phyloP scores from a whole-genome alignment of 2,329 filamentous ascomycete genomes.

The Fusarium udum region DNA sequence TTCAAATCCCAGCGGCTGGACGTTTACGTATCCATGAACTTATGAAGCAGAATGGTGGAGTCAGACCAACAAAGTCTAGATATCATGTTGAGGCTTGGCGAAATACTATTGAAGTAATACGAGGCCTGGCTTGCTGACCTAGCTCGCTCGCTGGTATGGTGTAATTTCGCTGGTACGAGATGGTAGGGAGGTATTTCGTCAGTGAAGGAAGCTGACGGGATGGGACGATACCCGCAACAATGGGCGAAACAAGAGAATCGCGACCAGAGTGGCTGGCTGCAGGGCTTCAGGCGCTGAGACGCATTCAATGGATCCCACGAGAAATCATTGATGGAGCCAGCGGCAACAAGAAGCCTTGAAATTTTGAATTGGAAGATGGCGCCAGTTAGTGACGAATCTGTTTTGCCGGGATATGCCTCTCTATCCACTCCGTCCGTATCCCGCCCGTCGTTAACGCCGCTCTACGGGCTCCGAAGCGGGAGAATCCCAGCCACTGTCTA shows the following conservation, averaged over 20 bases:
- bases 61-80: slow-evolving; percentile 6
- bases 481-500: slow-evolving; percentile 32
- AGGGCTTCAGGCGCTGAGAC: slow-evolving; percentile 3
- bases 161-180: slow-evolving; percentile 21
- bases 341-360: slow-evolving; percentile 17
- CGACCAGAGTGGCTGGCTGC: slow-evolving; percentile 9
- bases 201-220: slow-evolving; percentile 11
- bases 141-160: slow-evolving; percentile 15
- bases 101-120: slow-evolving; percentile 24
- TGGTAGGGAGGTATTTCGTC: neutral
- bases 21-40: slow-evolving; percentile 12
- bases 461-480: slow-evolving; percentile 23
- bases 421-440: neutral
- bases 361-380: slow-evolving; percentile 25
- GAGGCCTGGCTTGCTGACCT: slow-evolving; percentile 18
- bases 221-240: slow-evolving; percentile 1
- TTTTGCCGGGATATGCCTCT: slow-evolving; percentile 23
- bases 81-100: slow-evolving; percentile 31
- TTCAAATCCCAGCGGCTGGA: slow-evolving; percentile 7
- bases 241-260: slow-evolving; percentile 29
- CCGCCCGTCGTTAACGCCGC: slow-evolving; percentile 10
- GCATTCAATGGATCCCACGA: slow-evolving; percentile 9
- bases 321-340: slow-evolving; percentile 15
- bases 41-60: slow-evolving; percentile 22
- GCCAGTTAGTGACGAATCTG: slow-evolving; percentile 37